Percentiles rank a stretch among this genome's conserved stretches.
phyloP scores from a whole-genome alignment of 257 asterid species.

The Mitragyna speciosa region DNA sequence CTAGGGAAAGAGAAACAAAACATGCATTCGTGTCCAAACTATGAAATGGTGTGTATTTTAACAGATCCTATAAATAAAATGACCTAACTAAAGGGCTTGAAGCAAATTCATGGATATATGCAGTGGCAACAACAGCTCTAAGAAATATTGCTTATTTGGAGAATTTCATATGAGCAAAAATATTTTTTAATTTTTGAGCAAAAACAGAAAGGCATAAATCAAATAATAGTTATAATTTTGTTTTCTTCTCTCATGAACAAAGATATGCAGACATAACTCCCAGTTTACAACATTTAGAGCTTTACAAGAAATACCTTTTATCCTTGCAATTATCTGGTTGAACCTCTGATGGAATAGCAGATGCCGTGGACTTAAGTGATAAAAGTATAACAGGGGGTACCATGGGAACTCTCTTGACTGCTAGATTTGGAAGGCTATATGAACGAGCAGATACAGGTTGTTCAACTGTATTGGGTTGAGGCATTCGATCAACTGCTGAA shows the following conservation, averaged over 20 bases:
- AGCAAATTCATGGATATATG: neutral
- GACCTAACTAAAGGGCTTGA: neutral
- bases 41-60: neutral
- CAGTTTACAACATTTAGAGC: neutral
- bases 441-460: constrained; percentile 80
- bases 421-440: constrained; percentile 45
- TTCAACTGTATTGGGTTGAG: constrained; percentile 36
- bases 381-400: constrained; percentile 56
- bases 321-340: constrained; percentile 54
- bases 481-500: constrained; percentile 40
- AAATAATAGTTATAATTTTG: neutral
- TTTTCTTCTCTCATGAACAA: neutral
- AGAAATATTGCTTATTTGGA: neutral
- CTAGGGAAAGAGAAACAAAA: constrained; percentile 7
- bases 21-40: neutral
- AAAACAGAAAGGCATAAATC: neutral
- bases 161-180: neutral
- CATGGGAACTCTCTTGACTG: constrained; percentile 48
- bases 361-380: constrained; percentile 45
- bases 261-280: neutral
- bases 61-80: neutral
- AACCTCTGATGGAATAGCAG: constrained; percentile 48
- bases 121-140: neutral
- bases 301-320: constrained; percentile 51
- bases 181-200: neutral